Base-by-base conservation (phyloP, 129 eudicot species). In the Tagetes patula region DNA sequence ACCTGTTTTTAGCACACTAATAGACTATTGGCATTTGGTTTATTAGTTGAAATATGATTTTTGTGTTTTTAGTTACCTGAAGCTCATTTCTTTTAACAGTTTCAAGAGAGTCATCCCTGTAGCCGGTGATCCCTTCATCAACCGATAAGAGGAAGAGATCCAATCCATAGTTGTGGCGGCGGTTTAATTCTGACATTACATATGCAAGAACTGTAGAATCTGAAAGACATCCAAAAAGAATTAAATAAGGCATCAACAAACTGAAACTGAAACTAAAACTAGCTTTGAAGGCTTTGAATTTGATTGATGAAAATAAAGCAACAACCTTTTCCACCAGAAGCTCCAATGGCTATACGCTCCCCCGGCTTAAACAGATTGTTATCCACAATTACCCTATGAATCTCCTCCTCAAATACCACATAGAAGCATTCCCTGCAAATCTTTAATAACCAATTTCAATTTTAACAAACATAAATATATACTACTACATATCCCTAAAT, bases 101-200 rank as follows among this genome's bases (percentile, higher is more conserved):
- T 87, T 93, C 96, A 39, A 93, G 95, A n/a, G 98, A 93, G 77
- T 93, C 98, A 82, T 93, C 98, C 87, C 98, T 87, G 83, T 93
- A 93, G n/a, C 98, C 98, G 60, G 98, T 93, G 72, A 93, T 89
- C 74, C 98, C 98, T 87, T 93, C 98, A 82, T 93, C 98, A 33
- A 93, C 85, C 6, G 98, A 93, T 45, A 93, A 75, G 41, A 93
- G 86, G 75, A 93, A 93, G 73, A 93, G 95, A 86, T 93, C 98
- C 79, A 93, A 70, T 64, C 98, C 98, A 79, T 93, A 93, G 69
- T 79, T 85, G 70, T 89, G 96, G 55, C 92, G 88, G 32, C 84
- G 87, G 72, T 93, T 93, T 69, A 93, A 74, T 74, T 87, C 92
- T 27, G 98, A 84, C 88, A 93, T 49, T 13, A 93, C 92, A 93